Evolutionary conservation across 2,329 filamentous ascomycete species (phyloP).

Genomic region (Epichloe baconii): DNA sequence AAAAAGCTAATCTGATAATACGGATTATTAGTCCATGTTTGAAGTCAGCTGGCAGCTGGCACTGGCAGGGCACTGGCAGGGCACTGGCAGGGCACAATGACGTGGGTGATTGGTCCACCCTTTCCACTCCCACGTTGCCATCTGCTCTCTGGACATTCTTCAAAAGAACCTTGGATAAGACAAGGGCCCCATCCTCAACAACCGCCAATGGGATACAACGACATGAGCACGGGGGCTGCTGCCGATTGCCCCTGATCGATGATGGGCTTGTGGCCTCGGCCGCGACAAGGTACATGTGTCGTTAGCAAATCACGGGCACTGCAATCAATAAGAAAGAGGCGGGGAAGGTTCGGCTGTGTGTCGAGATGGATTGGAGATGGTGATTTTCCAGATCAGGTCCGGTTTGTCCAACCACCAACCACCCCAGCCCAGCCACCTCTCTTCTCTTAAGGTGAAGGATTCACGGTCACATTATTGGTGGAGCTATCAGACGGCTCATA

Average conservation of each 20-base stretch:
- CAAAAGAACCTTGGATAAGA: constrained; percentile 6
- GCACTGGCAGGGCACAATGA: too few relatives aligned
- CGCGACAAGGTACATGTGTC: background rate
- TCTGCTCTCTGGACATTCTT: constrained; percentile 11
- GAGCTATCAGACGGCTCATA: background rate
- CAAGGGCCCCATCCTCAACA: background rate
- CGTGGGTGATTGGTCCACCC: too few relatives aligned
- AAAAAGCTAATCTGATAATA: background rate
- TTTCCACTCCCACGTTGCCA: background rate
- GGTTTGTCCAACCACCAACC: too few relatives aligned
- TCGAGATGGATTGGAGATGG: background rate
- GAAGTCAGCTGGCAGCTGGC: background rate
- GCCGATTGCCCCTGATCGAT: background rate
- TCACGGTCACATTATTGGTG: constrained; percentile 1
- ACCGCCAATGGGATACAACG: constrained; percentile 2
- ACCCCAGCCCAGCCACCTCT: background rate
- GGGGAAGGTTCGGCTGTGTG: background rate
- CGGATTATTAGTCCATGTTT: background rate
- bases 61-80: too few relatives aligned
- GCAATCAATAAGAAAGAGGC: background rate
- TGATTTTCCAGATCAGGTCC: background rate
- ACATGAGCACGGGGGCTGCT: constrained; percentile 1
- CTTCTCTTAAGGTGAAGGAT: background rate
- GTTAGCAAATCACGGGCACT: background rate
- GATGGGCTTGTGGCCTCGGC: background rate